These are phyloP conservation scores for Metschnikowia picachoensis DNA, from an alignment of 805 yeast genomes.

Conservation along the genomic window DNA sequence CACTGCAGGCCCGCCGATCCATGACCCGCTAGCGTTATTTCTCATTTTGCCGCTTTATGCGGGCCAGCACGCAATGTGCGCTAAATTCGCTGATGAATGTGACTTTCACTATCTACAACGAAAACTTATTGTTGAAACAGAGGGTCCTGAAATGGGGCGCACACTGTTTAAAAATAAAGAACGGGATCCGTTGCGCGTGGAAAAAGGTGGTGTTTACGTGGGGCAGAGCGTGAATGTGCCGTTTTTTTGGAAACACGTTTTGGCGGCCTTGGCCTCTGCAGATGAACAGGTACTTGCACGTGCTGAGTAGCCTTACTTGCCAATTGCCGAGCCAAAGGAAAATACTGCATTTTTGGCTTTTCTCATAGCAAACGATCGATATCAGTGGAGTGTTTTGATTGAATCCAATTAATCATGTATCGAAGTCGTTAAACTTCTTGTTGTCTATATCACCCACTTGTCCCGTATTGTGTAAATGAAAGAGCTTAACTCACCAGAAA, in stretches of 20 bases:
- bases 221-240: conserved; percentile 11
- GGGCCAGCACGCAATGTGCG: conserved; percentile 5
- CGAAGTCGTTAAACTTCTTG: no score
- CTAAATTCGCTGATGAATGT: conserved; percentile 15
- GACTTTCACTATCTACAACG: conserved; percentile 26
- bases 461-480: no score
- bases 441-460: no score
- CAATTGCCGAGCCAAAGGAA: no score
- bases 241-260: conserved; percentile 15
- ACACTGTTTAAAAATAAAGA: conserved; percentile 14
- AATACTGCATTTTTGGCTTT: no score
- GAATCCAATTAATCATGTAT: no score
- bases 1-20: conserved; percentile 17
- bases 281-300: conserved; percentile 8
- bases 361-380: no score
- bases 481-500: no score
- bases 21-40: conserved; percentile 19
- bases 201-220: conserved; percentile 14
- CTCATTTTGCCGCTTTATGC: conserved; percentile 14
- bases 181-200: conserved; percentile 15
- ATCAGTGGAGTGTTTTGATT: no score
- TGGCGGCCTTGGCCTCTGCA: conserved; percentile 13
- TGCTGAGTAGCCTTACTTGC: neutral
- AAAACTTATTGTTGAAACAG: conserved; percentile 21
- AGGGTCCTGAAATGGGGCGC: conserved; percentile 33